Base-by-base conservation (phyloP, 2,329 filamentous ascomycete species). In the Clonostachys chloroleuca region DNA sequence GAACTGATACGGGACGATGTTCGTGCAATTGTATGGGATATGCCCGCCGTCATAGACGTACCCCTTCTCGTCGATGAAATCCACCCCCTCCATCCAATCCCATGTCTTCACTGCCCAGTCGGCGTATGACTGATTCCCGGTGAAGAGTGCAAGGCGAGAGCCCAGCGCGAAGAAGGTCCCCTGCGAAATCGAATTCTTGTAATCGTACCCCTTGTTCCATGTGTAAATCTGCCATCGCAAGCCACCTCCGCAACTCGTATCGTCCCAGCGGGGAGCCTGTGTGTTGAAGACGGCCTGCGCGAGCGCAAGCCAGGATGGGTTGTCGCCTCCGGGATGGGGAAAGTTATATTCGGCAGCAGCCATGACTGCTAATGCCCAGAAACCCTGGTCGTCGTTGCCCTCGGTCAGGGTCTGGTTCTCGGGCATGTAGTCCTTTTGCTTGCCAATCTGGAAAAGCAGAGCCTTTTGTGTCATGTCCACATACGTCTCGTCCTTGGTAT, bases 151-250 rank as follows among this genome's bases (percentile, higher is more conserved):
- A 5, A 92, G 73, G 3, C 88, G 81, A 2, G 87, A 81, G 13
- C 74, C 80, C 12, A 84, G 65, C 46, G 81, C 79, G 59, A 83
- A 83, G 64, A 83, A 83, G 50, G 77, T 80, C 2, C 77, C 80
- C 53, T 83, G 80, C 1, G 80, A 82, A 49, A 84, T 82, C 3
- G 80, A 75, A 50, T 84, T 84, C 58, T 84, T 94, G 75, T 92
- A 91, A 56, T 86, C 78, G 66, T 85, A 95, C 13, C 90, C 91
- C 39, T 78, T 82, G 60, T 95, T 94, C 72, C 88, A 91, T 1
- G 80, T 75, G 61, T 87, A 92, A 43, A 95, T 90, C 67, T 95
- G 90, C 88, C 88, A 92, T 51, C 87, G 80, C 44, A 94, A 64
- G 6, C 89, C 90, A 39, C 89, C 89, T n/a, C 73, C 75, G 56